Base-by-base conservation (phyloP, 352 stramenopile genomes). In the Plasmopara muralis region DNA sequence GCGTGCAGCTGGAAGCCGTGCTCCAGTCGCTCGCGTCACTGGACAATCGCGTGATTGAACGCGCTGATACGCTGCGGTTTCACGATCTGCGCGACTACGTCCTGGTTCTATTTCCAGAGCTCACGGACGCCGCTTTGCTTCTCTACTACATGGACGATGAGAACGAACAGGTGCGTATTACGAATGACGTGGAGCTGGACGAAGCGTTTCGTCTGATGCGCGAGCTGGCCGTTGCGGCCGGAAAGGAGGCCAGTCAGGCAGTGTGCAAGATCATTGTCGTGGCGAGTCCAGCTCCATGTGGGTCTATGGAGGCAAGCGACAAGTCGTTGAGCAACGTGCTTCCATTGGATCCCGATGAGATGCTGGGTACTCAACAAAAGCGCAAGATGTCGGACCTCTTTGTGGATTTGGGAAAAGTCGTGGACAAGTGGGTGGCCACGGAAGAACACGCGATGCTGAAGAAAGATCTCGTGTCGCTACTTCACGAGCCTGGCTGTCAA, bases 91-190 rank as follows among this genome's bases (percentile, higher is more conserved):
- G 62, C 41, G 76, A 87, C 52, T 92, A 90, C 52, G 56, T 87
- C 46, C 59, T 75, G 45, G 57, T 87, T 31, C 68, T 88, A 30
- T 92, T 89, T 51, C 74, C 78, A 0, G 74, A 85, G 50, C 62
- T 83, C 5, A 29, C 68, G 35, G 50, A 62, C 14, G 15, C 55
- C 31, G 66, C 82, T 16, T 50, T 92, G 55, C 60, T 83, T 25
- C 67, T 92, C 15, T 89, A 87, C 66, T 92, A 92, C 72, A 83
- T 70, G 38, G 82, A 92, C 62, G 82, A 92, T 43, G 82, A 92
- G 38, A 46, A 89, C 39, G 82, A 92, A 60, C 79, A 89, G 48
- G 78, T 92, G 52, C 77, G 78, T 47, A 78, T 92, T 50, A 90
- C 82, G 33, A 92, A 87, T 57, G 79, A 92, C 40, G 74, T 69